Evolutionary conservation across 2,329 filamentous ascomycete genomes (phyloP), one percentile per base, ranked within the genome.

Genomic region (Xylaria multiplex): DNA sequence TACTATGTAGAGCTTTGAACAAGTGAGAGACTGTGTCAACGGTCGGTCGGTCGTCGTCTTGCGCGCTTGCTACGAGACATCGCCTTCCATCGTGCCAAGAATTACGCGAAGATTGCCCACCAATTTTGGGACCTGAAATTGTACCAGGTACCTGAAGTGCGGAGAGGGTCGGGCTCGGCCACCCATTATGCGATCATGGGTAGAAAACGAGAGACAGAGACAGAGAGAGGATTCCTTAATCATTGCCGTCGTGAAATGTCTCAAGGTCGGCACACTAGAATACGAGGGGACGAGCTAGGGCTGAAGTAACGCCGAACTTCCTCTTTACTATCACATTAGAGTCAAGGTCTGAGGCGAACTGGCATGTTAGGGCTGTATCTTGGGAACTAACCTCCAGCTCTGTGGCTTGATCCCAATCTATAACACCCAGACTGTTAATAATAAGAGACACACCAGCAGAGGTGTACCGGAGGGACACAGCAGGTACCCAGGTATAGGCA

Each of bases 11-110:
- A 53, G 50, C 49, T 65, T 27, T 64, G 50, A 62, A 62, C 59
- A 65, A 53, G 42, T 54, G 58, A 43, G 61, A 62, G 46, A 65
- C 56, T 40, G 67, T 46, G 57, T 64, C 32, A 59, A 64, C 52
- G 9, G 54, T 45, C 52, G 9, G 54, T 45, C 48, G 56, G 56
- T 61, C 35, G 27, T 27, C 37, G 52, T 48, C 43, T 55, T 55
- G 45, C 52, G 60, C 65, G 55, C 50, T 58, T 64, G 56, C 27
- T 27, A 27, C 32, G 49, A 65, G 57, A 54, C 40, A 59, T 11
- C 37, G 13, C 37, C 59, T 40, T 46, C 52, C 58, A 61, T 60
- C 43, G 57, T 65, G 68, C 68, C 68, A 66, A 69, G 65, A 32
- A 30, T 50, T 45, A 55, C 32, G 30, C 54, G 62, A 68, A 55